Conservation (phyloP, 352 stramenopile species). For the Globisporangium solare region DNA sequence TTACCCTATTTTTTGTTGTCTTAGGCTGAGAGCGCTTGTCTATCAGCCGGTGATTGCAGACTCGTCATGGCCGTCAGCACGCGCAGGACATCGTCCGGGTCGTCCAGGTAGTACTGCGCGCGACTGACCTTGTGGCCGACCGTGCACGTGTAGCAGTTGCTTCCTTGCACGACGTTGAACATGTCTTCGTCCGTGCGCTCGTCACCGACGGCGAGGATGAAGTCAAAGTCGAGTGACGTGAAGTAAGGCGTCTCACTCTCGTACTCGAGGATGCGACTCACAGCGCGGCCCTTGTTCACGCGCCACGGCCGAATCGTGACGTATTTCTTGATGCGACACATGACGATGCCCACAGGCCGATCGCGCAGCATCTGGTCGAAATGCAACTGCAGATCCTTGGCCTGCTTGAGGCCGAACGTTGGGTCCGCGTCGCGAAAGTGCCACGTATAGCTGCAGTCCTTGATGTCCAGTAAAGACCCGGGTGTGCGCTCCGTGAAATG, state of each 20-base stretch:
- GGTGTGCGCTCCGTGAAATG: conserved; percentile 86
- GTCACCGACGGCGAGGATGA: conserved; percentile 82
- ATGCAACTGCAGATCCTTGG: conserved; percentile 86
- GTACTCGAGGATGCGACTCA: conserved; percentile 82
- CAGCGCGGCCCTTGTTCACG: conserved; percentile 83
- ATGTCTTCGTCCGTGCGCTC: conserved; percentile 88
- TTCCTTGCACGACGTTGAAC: conserved; percentile 87
- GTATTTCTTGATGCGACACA: conserved; percentile 89
- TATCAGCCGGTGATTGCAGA: conserved; percentile 27
- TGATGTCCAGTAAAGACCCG: conserved; percentile 78
- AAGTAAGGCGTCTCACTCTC: conserved; percentile 74
- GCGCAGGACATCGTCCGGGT: conserved; percentile 72
- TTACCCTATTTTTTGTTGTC: too few species aligned
- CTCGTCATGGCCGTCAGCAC: conserved; percentile 71
- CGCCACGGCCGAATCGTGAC: conserved; percentile 82
- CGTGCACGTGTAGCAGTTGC: conserved; percentile 86
- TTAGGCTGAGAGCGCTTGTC: conserved; percentile 20
- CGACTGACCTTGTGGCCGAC: conserved; percentile 86
- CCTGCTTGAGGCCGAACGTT: conserved; percentile 81
- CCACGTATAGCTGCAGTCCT: conserved; percentile 87
- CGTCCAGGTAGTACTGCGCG: conserved; percentile 79
- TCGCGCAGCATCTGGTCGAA: conserved; percentile 89
- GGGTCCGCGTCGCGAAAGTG: conserved; percentile 85
- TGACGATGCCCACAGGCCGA: conserved; percentile 77
- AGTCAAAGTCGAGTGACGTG: conserved; percentile 75